Evolutionary conservation across 345 rosid genomes (phyloP), one percentile per base, ranked within the genome.

Genomic region (Angophora floribunda): DNA sequence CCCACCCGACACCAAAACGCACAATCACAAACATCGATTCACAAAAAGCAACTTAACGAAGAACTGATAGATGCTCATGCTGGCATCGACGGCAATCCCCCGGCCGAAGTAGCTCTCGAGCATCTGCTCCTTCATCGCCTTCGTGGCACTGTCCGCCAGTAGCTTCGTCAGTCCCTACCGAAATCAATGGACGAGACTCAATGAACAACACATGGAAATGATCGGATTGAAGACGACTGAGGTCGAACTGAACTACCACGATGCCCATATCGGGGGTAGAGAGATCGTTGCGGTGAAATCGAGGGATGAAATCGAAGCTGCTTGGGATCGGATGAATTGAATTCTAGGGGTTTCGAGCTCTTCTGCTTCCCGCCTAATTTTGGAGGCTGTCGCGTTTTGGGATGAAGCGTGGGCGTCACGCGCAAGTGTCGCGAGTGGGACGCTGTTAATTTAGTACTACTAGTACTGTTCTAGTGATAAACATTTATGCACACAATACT

Each of bases 61-160:
- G n/a, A 67, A 96, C 91, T 95, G 99, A 89, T 97, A 96, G 75
- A 96, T 97, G 95, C 98, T 96, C 98, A 96, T 96, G 97, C 99
- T 96, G 85, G 99, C 99, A 88, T 97, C 99, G 55, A 97, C 91
- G 21, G 99, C 98, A 12, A 96, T 96, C 92, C 95, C 95, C 50
- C 95, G 95, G 86, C 98, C 99, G 47, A 97, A 96, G 87, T 92
- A 97, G 92, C 96, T 94, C 91, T 96, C 97, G 80, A 96, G 93
- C 89, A 95, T 97, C 90, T 95, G 97, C 90, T 95, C 99, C 91
- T 96, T 98, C 99, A 96, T 95, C 53, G 94, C 91, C 67, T 88
- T 94, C 6, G 99, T 98, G 17, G 97, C 99, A 91, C 94, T 95
- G 90, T 96, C 99, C 8, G 98, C 99, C 87, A 98, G 90, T 86